phyloP scores from a whole-genome alignment of 73 alveolate genomes.

The Tetrahymena thermophila region DNA sequence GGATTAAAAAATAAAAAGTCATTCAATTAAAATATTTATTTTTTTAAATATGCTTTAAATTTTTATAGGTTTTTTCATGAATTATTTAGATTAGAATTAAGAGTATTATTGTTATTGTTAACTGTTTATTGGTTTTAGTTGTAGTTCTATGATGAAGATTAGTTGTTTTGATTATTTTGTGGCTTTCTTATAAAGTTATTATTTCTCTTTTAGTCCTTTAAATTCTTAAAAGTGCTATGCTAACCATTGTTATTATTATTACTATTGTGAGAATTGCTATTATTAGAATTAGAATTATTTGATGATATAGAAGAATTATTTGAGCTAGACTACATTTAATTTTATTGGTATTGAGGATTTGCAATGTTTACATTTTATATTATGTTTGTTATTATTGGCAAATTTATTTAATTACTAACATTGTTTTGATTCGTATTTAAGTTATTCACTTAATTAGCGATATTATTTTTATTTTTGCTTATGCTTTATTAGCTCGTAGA shows the following conservation, averaged over 20 bases:
- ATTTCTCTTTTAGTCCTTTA: neutral
- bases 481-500: neutral
- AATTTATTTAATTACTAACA: neutral
- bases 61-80: neutral
- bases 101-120: neutral
- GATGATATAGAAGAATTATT: neutral
- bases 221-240: neutral
- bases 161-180: neutral
- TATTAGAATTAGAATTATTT: neutral
- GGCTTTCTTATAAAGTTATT: neutral
- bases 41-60: neutral
- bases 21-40: neutral
- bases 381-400: neutral
- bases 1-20: too few species aligned
- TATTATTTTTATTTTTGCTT: neutral
- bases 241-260: neutral
- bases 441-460: neutral
- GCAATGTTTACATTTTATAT: neutral
- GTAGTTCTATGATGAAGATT: neutral
- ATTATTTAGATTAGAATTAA: neutral
- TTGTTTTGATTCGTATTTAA: neutral
- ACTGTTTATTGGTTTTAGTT: neutral
- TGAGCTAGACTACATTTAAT: neutral
- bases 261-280: neutral
- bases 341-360: neutral